Base-by-base conservation (phyloP, 768 basidiomycete species). In the Xanthoconium stramineum region DNA sequence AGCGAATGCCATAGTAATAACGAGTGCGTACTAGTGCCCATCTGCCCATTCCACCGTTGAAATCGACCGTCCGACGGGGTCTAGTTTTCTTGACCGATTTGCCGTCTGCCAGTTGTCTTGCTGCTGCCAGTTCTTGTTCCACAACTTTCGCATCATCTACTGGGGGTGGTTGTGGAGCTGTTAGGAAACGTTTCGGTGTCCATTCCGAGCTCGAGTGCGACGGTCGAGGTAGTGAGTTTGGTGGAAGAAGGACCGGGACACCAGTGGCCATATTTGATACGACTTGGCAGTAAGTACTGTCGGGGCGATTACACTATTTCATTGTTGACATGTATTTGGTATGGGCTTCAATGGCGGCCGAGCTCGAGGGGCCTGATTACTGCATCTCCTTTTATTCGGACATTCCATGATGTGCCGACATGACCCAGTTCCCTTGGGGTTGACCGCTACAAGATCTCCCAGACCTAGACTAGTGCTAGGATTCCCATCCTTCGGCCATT, bases 51-150 rank as follows among this genome's bases (percentile, higher is more conserved):
- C 86, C 86, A 30, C 94, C 94, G 62, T 89, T 88, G 64, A 94
- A 98, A 73, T 98, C 97, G 13, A 98, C 95, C 19, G 97, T 98
- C 74, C 94, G 76, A 52, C 95, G 76, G 20, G 97, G 94, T 58
- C 94, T 82, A 46, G 91, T 94, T 78, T 94, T 95, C 80, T 93
- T 96, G 59, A 89, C 80, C 17, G 84, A 75, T 69, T 89, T 91
- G 4, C 91, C 91, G 64, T 93, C 92, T 59, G 89, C 76, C 63
- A 83, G 74, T 66, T 85, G 86, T 47, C 86, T 75, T 30, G 82
- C 85, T 62, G 80, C 84, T 2, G 89, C 91, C 58, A 91, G 76
- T 65, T 95, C 91, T 57, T 86, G 84, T 62, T 95, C 90, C 45
- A 86, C 78, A 45, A 86, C 69, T 68, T 86, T 85, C 6, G 82